A percentile compares a stretch with the other conserved stretches of the same genome.
These are phyloP conservation scores for Smithsoniella earleae DNA, from an alignment of 163 green algal species.

Conservation along the genomic window DNA sequence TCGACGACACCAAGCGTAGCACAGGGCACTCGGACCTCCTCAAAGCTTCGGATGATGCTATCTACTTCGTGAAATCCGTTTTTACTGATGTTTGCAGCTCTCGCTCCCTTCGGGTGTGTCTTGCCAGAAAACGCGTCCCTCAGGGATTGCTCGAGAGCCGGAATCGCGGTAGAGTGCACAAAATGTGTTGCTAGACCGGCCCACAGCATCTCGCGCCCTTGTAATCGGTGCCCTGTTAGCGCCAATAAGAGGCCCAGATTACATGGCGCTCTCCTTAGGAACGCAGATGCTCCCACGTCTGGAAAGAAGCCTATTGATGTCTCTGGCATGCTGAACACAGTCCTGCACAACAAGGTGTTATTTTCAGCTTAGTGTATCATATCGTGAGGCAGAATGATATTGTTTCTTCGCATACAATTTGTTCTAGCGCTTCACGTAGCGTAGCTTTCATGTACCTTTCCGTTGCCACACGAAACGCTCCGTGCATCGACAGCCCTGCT, in stretches of 20 bases:
- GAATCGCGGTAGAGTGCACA: neutral
- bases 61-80: no score
- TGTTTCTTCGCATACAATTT: no score
- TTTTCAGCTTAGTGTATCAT: no score
- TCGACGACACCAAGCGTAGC: no score
- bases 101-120: no score
- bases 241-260: slow-evolving; percentile 74
- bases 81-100: no score
- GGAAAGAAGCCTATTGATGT: slow-evolving; percentile 87
- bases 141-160: neutral
- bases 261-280: slow-evolving; percentile 64
- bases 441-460: no score
- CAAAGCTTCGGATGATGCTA: no score
- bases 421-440: no score
- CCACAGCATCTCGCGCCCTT: slow-evolving; percentile 39
- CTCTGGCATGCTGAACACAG: slow-evolving; percentile 96
- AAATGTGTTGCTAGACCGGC: slow-evolving; percentile 22
- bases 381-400: no score
- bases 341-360: slow-evolving; percentile 48
- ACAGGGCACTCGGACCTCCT: no score
- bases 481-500: slow-evolving; percentile 77
- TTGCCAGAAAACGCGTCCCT: neutral
- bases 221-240: slow-evolving; percentile 74
- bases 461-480: slow-evolving; percentile 76
- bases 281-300: slow-evolving; percentile 80